phyloP scores from a whole-genome alignment of 441 rosid species.

The Arabidopsis hybrid region DNA sequence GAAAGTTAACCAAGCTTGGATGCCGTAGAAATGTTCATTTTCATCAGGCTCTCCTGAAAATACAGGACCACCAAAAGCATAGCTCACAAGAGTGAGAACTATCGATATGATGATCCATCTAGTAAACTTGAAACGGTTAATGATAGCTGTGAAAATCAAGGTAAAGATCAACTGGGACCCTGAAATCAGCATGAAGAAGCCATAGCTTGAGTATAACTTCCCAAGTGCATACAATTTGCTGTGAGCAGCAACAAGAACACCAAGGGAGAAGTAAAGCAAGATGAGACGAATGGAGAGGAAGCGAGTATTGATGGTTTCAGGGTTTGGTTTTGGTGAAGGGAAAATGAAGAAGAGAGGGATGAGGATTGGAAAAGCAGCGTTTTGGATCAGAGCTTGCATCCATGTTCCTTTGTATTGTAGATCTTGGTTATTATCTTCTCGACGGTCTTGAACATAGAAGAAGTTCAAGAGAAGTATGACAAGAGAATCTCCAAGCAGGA shows the following conservation, averaged over 20 bases:
- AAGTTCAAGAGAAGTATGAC: conserved; percentile 43
- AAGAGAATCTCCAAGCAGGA: conserved; percentile 40
- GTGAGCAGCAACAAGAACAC: conserved; percentile 46
- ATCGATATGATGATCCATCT: conserved; percentile 44
- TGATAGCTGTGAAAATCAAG: conserved; percentile 26
- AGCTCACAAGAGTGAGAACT: conserved; percentile 19
- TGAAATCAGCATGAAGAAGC: conserved; percentile 23
- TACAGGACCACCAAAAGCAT: conserved; percentile 20
- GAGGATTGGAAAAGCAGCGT: conserved; percentile 50
- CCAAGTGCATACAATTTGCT: conserved; percentile 41
- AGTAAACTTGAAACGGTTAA: conserved; percentile 42
- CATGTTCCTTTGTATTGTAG: conserved; percentile 45
- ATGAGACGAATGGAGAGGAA: conserved; percentile 27
- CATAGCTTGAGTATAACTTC: conserved; percentile 36
- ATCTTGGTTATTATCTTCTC: conserved; percentile 30
- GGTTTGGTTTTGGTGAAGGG: conserved; percentile 38
- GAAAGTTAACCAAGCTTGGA: conserved; percentile 43
- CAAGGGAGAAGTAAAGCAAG: conserved; percentile 35
- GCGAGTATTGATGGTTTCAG: conserved; percentile 20
- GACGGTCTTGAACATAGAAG: conserved; percentile 39
- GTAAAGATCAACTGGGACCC: conserved; percentile 35
- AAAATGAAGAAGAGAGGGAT: conserved; percentile 44
- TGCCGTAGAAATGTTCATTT: conserved; percentile 26
- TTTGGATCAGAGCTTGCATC: conserved; percentile 44
- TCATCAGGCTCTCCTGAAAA: conserved; percentile 38